Base-by-base conservation (phyloP, 805 yeast species). In the Starmerella riodocensis region DNA sequence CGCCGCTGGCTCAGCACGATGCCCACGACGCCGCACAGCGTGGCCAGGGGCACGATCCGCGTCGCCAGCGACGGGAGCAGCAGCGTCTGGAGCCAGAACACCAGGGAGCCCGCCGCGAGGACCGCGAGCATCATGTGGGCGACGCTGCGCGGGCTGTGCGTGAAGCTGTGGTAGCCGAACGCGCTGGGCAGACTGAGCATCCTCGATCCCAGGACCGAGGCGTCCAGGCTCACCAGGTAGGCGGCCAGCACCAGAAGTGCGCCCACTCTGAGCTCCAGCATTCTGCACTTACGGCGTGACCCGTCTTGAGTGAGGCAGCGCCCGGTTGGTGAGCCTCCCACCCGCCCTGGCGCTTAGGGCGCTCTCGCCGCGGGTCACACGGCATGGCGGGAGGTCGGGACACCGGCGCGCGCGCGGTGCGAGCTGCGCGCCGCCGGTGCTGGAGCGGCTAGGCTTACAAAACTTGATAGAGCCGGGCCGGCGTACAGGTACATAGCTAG, bases 1-100 rank as follows among this genome's bases (percentile, higher is more conserved):
- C 83, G 55, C 40, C 59, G 64, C 2, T 61, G 49, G 3, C 58
- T 58, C 49, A 67, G 58, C 29, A 66, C 52, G 18, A 54, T 50
- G 63, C 58, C 39, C 63, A 55, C 16, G 53, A 65, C 55, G 26
- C 53, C 47, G 2, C 55, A 40, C 33, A 69, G 56, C 29, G 67
- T 62, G 4, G 60, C 46, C 34, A 64, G 56, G 6, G 71, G 71
- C 13, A 66, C 52, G 46, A 59, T 9, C 7, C 47, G 47, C 31
- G 43, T 35, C 26, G 29, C 27, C 11, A 26, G 13, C 4, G 16
- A 12, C 4, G 47, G 49, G 4, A 45, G 11, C 4, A 42, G 24
- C 21, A 21, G 17, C 17, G 16, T 6, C 21, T 41, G 42, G 14
- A 29, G 20, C 6, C 21, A 20, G 9, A 36, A 20, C 18, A 34